Evolutionary conservation across 2,329 filamentous ascomycete genomes (phyloP), one percentile per base, ranked within the genome.

Genomic region (Colletotrichum plurivorum): DNA sequence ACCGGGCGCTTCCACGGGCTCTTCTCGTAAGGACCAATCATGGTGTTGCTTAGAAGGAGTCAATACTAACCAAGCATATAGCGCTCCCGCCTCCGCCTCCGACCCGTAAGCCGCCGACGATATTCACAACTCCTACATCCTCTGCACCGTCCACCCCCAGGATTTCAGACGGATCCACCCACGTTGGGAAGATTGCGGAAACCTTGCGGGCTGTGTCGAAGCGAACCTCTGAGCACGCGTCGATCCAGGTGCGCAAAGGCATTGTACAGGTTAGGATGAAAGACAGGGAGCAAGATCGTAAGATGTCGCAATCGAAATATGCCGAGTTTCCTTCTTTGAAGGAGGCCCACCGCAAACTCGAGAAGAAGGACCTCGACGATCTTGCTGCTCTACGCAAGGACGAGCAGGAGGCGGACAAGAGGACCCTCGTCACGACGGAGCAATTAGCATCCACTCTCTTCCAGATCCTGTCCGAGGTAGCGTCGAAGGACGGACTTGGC

Each of bases 251-350:
- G 20, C 49, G 20, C n/a, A 66, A 56, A 27, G 51, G 57, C 4
- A 43, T 52, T 18, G 12, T 67, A 36, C 62, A 69, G 45, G 36
- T 27, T 36, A 55, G 62, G 8, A 45, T 43, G 9, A 66, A 43
- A 49, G 36, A 41, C 8, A 66, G 66, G 36, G 66, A 66, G 22
- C 51, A 39, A 12, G 27, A 52, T 2, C 49, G 53, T 36, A 52
- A 41, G 15, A 36, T 43, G 15, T 60, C 41, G 9, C 49, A 56
- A 8, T 18, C 31, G 27, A 69, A 53, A 31, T 69, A 66, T 46
- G 31, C 22, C 12, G 66, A 69, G n/a, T 69, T 66, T 18, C 66
- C 66, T 5, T 66, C 66, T 15, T 20, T 69, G 36, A 69, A 20
- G 18, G 62, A 66, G 6, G 22, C 27, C 13, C 62, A 66, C 25